Base-by-base conservation (phyloP, 768 basidiomycete species). In the Sistotremastrum suecicum region DNA sequence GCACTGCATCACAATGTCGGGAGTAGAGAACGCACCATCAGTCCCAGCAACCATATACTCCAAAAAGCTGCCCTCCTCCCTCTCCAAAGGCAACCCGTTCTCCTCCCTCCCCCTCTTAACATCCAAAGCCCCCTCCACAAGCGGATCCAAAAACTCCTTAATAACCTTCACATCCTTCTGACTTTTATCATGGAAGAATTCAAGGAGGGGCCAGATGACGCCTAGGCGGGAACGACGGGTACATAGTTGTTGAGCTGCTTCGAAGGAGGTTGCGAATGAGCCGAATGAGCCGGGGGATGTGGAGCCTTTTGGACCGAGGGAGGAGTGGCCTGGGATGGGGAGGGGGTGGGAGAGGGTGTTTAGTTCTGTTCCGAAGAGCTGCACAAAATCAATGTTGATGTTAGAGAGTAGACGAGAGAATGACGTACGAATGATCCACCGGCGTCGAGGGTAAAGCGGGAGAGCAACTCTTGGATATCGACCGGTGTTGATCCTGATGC, bases 361-460 rank as follows among this genome's bases (percentile, higher is more conserved):
- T 2, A 74, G 61, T 34, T 65, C 63, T 35, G 58, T 53, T 4
- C 69, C 73, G 45, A 74, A 74, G 39, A 76, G 57, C 50, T n/a
- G n/a, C n/a, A n/a, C n/a, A n/a, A n/a, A n/a, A n/a, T n/a, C n/a
- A n/a, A n/a, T n/a, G n/a, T n/a, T n/a, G n/a, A n/a, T n/a, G n/a
- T n/a, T n/a, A n/a, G n/a, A n/a, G n/a, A n/a, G n/a, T n/a, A n/a
- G n/a, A n/a, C n/a, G n/a, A n/a, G n/a, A n/a, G n/a, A n/a, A n/a
- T n/a, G n/a, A n/a, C 20, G 20, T 20, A 20, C 20, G 20, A 20
- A 20, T 20, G 20, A 20, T 1, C 20, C 20, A 20, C 20, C 20
- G 20, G 20, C 20, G 54, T 75, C 73, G 35, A 75, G 63, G 0
- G 72, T 70, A 49, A 74, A 71, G 38, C 71, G 66, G 1, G 63